Evolutionary conservation across 331 rosid species (phyloP).

Genomic region (Arachis monticola): DNA sequence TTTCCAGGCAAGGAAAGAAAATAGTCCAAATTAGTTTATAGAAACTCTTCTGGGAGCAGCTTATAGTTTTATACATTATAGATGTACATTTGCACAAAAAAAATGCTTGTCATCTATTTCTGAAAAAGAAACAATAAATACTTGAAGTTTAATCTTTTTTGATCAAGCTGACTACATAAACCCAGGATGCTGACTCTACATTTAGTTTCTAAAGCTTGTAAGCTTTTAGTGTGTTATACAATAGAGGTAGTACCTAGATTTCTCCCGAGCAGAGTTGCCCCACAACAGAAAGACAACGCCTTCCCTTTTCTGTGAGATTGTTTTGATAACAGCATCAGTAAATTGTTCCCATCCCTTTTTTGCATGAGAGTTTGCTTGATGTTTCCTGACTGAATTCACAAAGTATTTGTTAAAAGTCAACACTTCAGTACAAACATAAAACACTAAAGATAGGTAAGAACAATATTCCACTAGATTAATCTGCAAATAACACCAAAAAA

Average conservation of each 20-base stretch:
- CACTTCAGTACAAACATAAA: too few relatives aligned
- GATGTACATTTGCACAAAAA: conserved; percentile 1
- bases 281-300: conserved; percentile 89
- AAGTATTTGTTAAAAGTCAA: conserved; percentile 14
- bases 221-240: neutral
- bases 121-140: neutral
- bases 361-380: conserved; percentile 92
- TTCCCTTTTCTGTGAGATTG: conserved; percentile 79
- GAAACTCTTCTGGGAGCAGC: conserved; percentile 34
- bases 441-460: conserved; percentile 13
- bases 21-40: conserved; percentile 9
- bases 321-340: conserved; percentile 85
- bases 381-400: conserved; percentile 71
- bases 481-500: neutral
- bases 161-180: conserved; percentile 1
- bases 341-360: conserved; percentile 97
- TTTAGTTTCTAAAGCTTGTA: conserved; percentile 17
- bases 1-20: conserved; percentile 14
- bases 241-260: conserved; percentile 56
- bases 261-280: conserved; percentile 95
- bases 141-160: neutral
- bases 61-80: neutral
- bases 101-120: neutral
- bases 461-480: conserved; percentile 10
- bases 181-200: neutral